Evolutionary conservation across 129 eudicot species (phyloP).

Genomic region (Apium graveolens): DNA sequence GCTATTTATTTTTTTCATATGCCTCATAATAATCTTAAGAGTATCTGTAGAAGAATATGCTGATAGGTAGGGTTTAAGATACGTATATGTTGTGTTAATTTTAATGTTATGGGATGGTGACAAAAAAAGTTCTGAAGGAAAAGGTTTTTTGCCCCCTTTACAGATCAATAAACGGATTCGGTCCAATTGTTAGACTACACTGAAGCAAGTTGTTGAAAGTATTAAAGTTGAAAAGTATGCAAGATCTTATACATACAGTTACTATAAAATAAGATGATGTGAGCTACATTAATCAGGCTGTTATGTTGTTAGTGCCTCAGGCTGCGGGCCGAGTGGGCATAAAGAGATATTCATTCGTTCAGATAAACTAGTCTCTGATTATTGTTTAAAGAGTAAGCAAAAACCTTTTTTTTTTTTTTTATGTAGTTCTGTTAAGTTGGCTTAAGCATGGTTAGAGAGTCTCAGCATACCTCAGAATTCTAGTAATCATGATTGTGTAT

Average conservation of each 20-base stretch:
- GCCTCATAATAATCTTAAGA: background rate
- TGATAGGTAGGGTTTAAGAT: background rate
- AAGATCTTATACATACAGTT: background rate
- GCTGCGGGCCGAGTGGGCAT: background rate
- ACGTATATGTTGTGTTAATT: background rate
- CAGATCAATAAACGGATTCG: background rate
- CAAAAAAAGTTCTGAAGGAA: background rate
- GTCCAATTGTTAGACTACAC: background rate
- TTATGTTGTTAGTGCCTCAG: background rate
- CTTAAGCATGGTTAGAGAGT: background rate
- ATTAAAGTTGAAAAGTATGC: background rate
- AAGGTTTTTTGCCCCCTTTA: background rate
- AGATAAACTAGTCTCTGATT: background rate
- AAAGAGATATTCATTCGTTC: background rate
- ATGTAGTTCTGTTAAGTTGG: background rate
- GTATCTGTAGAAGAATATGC: background rate
- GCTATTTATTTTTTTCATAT: too few species aligned
- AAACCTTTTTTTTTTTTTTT: too few species aligned
- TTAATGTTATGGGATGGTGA: background rate
- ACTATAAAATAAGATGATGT: background rate
- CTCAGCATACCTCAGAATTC: background rate
- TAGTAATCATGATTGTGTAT: too few species aligned
- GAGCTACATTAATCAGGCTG: background rate
- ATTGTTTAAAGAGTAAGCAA: too few species aligned
- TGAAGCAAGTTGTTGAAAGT: background rate